phyloP scores from a whole-genome alignment of 495 filamentous ascomycete genomes.

The Cercophora scortea region DNA sequence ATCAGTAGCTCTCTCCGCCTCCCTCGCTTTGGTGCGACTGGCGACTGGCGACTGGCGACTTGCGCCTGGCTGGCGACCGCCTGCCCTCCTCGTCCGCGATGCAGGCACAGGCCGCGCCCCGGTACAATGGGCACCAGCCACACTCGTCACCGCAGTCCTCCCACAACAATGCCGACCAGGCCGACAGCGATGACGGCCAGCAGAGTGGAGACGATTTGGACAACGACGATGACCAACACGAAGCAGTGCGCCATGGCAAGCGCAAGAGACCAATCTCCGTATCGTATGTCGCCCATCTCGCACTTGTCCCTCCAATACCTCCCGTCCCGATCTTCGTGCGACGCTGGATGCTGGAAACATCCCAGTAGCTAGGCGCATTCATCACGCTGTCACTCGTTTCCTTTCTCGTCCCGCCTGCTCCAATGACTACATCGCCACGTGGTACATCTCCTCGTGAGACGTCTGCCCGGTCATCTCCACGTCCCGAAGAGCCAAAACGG shows the following conservation, averaged over 20 bases:
- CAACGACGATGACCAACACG: slow-evolving; percentile 33
- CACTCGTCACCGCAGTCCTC: slow-evolving; percentile 9
- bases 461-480: not conserved
- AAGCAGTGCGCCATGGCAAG: slow-evolving; percentile 34
- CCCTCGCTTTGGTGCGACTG: not conserved
- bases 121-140: slow-evolving; percentile 13
- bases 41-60: not conserved
- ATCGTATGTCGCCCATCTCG: slow-evolving; percentile 31
- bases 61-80: not conserved
- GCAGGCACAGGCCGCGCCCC: slow-evolving; percentile 17
- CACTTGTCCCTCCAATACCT: not conserved
- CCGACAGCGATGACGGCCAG: slow-evolving; percentile 24
- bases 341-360: not conserved
- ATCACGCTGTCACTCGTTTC: not conserved
- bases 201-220: slow-evolving; percentile 33
- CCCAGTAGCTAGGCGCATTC: not conserved
- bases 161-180: slow-evolving; percentile 9
- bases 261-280: slow-evolving; percentile 53
- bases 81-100: slow-evolving; percentile 11
- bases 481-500: not conserved
- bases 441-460: not conserved
- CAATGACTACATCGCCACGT: not conserved
- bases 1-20: not conserved
- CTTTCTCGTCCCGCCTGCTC: not conserved
- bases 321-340: not conserved